phyloP scores from a whole-genome alignment of 2,329 filamentous ascomycete genomes.

The Geosmithia flava region DNA sequence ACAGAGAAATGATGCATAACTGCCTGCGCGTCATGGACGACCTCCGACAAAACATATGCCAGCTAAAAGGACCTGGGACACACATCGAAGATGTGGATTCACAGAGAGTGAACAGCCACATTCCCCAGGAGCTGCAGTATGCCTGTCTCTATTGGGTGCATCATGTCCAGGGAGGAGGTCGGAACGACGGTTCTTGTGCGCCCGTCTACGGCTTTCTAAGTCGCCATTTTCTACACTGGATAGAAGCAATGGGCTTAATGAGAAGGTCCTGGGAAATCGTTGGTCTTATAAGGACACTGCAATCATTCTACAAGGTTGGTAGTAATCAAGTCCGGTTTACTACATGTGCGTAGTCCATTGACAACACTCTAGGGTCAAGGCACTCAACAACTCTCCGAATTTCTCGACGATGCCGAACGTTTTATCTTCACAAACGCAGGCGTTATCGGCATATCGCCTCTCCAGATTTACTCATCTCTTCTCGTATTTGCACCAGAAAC shows the following conservation, averaged over 20 bases:
- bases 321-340: no score
- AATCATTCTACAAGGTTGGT: no score
- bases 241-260: constrained; percentile 23
- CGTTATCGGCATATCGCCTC: no score
- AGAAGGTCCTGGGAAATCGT: constrained; percentile 1
- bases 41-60: background rate
- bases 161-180: background rate
- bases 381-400: no score
- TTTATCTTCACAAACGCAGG: no score
- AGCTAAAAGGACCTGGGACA: background rate
- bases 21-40: background rate
- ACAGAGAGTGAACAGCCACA: background rate
- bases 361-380: no score
- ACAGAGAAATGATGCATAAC: constrained; percentile 14
- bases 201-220: constrained; percentile 19
- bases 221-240: constrained; percentile 25
- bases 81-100: background rate
- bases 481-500: no score
- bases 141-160: background rate
- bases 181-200: background rate
- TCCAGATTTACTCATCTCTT: no score
- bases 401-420: no score
- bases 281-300: no score
- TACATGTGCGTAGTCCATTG: no score
- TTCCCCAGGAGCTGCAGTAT: background rate